Percentiles rank a stretch among this genome's conserved stretches.
Conservation (phyloP, 345 rosid species). For the Eucalyptus curtisii region DNA sequence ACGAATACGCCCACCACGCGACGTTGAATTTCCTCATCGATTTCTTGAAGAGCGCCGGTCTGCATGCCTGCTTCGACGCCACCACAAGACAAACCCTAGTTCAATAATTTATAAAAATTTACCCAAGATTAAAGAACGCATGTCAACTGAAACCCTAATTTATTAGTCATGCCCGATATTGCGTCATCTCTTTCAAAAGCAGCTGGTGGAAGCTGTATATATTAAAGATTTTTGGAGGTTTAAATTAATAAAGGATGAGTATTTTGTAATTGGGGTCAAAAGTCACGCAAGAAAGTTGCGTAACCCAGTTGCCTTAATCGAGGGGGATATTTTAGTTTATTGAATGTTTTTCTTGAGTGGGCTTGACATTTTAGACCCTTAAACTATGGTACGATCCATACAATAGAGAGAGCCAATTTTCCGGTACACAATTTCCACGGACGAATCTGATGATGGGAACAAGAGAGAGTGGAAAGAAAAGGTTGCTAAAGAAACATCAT, state of each 20-base stretch:
- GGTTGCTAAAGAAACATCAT: not conserved
- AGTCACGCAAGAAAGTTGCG: not conserved
- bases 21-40: slow-evolving; percentile 24
- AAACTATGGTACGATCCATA: not conserved
- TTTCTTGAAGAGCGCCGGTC: slow-evolving; percentile 22
- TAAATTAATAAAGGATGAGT: too few species aligned
- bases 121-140: not conserved
- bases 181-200: not conserved
- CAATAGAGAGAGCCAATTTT: not conserved
- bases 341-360: not conserved
- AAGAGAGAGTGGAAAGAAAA: not conserved
- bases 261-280: not conserved
- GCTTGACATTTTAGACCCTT: not conserved
- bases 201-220: not conserved
- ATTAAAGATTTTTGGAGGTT: not conserved
- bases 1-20: slow-evolving; percentile 35
- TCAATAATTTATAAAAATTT: not conserved
- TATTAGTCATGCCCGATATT: not conserved
- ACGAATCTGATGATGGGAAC: not conserved
- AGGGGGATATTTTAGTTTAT: not conserved
- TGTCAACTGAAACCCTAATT: not conserved
- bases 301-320: not conserved
- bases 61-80: slow-evolving; percentile 5
- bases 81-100: not conserved
- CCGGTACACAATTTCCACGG: not conserved